Percentiles rank a stretch among this genome's conserved stretches.
Conservation (phyloP, 1,139 yeast species). For the Pichia inconspicua region DNA sequence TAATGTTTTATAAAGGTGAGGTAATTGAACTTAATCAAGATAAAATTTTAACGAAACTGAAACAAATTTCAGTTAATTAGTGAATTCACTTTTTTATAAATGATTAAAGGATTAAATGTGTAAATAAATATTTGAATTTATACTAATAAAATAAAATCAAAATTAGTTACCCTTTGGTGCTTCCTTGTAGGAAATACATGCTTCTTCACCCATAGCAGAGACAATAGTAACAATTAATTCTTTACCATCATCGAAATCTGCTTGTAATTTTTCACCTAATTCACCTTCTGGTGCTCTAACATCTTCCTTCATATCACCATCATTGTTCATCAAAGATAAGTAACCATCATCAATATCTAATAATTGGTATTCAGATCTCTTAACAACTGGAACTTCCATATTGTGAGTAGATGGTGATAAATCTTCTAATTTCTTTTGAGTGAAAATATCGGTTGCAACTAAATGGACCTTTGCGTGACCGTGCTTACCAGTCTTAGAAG, state of each 20-base stretch:
- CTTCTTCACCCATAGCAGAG: slow-evolving; percentile 99
- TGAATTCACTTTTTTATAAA: slow-evolving; percentile 25
- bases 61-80: slow-evolving; percentile 19
- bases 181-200: slow-evolving; percentile 95
- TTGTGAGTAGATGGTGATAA: slow-evolving; percentile 99
- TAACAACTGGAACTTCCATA: slow-evolving; percentile 98
- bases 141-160: slow-evolving; percentile 1
- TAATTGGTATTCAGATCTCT: slow-evolving; percentile 92
- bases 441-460: slow-evolving; percentile 98
- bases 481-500: slow-evolving; percentile 99
- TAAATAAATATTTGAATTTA: neutral
- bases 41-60: slow-evolving; percentile 46
- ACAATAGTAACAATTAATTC: slow-evolving; percentile 93
- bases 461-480: slow-evolving; percentile 99
- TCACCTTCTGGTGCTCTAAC: slow-evolving; percentile 98
- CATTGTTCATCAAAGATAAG: slow-evolving; percentile 93
- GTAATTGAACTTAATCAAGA: slow-evolving; percentile 64
- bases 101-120: neutral
- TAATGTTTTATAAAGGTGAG: slow-evolving; percentile 72
- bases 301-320: slow-evolving; percentile 98
- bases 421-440: slow-evolving; percentile 99
- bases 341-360: slow-evolving; percentile 97
- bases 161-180: slow-evolving; percentile 65
- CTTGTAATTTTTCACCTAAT: slow-evolving; percentile 84
- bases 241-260: slow-evolving; percentile 95